Evolutionary conservation across 805 yeast genomes (phyloP).

Genomic region (Cyberlindnera meyerae): DNA sequence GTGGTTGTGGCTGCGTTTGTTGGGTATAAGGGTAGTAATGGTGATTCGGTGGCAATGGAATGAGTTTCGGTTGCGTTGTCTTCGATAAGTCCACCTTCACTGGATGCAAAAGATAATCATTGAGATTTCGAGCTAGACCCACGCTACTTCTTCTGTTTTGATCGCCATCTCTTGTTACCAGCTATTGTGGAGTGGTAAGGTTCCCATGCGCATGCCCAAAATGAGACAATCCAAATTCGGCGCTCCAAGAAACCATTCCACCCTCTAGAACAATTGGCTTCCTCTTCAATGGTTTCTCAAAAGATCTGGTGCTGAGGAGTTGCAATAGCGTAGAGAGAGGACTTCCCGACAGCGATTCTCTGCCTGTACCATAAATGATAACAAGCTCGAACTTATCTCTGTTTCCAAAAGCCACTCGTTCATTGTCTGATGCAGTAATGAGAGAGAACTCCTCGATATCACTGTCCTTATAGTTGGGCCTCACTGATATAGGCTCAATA

Average conservation of each 20-base stretch:
- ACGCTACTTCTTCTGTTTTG: slow-evolving; percentile 1
- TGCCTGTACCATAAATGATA: slow-evolving; percentile 47
- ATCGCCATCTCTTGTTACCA: slow-evolving; percentile 12
- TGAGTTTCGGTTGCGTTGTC: too few relatives aligned
- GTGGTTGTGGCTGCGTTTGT: slow-evolving; percentile 8
- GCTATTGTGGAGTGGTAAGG: slow-evolving; percentile 10
- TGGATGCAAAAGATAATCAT: slow-evolving; percentile 19
- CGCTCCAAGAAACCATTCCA: slow-evolving; percentile 48
- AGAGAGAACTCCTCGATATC: slow-evolving; percentile 64
- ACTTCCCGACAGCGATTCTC: too few relatives aligned
- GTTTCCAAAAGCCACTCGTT: slow-evolving; percentile 46
- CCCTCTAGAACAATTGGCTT: slow-evolving; percentile 46
- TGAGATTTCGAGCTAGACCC: slow-evolving; percentile 11
- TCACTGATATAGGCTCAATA: slow-evolving; percentile 65
- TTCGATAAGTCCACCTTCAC: slow-evolving; percentile 13
- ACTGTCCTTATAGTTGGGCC: slow-evolving; percentile 47
- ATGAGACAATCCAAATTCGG: slow-evolving; percentile 14
- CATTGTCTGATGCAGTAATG: slow-evolving; percentile 50
- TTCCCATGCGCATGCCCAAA: slow-evolving; percentile 21
- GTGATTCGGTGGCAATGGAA: too few relatives aligned
- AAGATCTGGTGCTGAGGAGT: slow-evolving; percentile 34
- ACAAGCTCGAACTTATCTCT: slow-evolving; percentile 57
- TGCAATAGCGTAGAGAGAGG: too few relatives aligned
- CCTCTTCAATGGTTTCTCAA: slow-evolving; percentile 33
- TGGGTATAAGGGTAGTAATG: slow-evolving; percentile 12